Conservation (phyloP, 768 basidiomycete genomes). For the Suillus paluster region DNA sequence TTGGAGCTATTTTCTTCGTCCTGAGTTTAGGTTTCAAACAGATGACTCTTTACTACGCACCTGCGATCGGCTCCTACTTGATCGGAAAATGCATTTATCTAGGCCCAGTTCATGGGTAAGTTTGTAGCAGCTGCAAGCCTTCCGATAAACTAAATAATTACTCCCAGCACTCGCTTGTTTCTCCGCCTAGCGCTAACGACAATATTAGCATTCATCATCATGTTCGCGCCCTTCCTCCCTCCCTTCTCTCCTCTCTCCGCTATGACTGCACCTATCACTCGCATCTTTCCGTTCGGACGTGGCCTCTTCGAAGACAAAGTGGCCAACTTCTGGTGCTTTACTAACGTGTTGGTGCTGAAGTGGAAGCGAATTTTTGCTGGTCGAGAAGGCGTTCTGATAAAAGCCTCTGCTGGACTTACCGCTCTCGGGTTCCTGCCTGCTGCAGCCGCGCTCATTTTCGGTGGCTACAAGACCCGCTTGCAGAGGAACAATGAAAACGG, state of each 20-base stretch:
- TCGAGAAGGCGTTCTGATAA: conserved; percentile 58
- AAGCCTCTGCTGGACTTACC: conserved; percentile 69
- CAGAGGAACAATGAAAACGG: conserved; percentile 7
- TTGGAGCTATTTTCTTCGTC: conserved; percentile 82
- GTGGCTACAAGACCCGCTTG: conserved; percentile 37
- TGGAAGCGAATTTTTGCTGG: conserved; percentile 56
- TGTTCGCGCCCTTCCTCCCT: conserved; percentile 83
- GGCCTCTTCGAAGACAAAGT: conserved; percentile 96
- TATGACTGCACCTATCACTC: conserved; percentile 67
- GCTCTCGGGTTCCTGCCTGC: conserved; percentile 71
- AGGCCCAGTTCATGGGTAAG: conserved; percentile 73
- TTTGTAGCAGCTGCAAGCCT: neutral
- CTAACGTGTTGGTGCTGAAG: conserved; percentile 80
- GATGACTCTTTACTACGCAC: conserved; percentile 94
- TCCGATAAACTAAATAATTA: conserved; percentile 14
- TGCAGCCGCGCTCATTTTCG: conserved; percentile 49
- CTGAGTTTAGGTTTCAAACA: conserved; percentile 93
- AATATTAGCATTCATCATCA: conserved; percentile 58
- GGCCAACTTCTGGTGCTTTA: conserved; percentile 97
- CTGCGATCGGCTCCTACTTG: conserved; percentile 89
- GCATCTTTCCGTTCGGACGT: conserved; percentile 91
- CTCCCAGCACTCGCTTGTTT: conserved; percentile 55
- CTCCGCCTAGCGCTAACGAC: conserved; percentile 69
- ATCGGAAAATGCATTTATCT: conserved; percentile 88
- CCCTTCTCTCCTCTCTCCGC: conserved; percentile 56